Evolutionary conservation across 768 basidiomycete genomes (phyloP), one percentile per base, ranked within the genome.

Genomic region (Lactarius sanguifluus): DNA sequence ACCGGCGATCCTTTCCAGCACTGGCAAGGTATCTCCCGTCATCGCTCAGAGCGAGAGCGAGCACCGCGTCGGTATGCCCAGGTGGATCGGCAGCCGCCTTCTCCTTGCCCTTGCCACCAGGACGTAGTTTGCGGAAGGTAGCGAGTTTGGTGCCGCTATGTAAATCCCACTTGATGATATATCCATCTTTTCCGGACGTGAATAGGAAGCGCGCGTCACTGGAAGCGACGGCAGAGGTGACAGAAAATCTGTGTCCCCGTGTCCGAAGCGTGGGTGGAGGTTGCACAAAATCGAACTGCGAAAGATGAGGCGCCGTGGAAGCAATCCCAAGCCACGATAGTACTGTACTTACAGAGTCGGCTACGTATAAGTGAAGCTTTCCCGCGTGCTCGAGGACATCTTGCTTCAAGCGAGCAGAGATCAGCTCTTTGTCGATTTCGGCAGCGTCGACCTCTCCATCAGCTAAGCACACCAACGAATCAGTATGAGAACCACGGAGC

Each of bases 381-480:
- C 94, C 95, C 5, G 92, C 87, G 73, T 96, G 88, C 70, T 95
- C 90, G 57, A 94, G 76, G 6, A 96, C 94, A 78, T 98, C 96
- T 75, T 94, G 88, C 75, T 94, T 93, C 69, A 99, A 81, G 63
- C 97, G 82, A 23, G 94, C 83, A 54, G 91, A 91, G 68, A 99
- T 92, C 68, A 98, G 81, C 70, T 98, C 96, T 72, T 86, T 85
- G 81, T 99, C 97, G 32, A 98, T 88, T 71, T 98, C 96, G 1
- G 92, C 95, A 5, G 97, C 97, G 75, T 99, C 96, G 69, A 88
- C 95, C 68, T 94, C 94, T 40, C 91, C 92, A 30, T 95, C 95
- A 65, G 88, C 93, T 86, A 67, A 28, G 59, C 32, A 59, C 23
- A 13, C 60, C 32, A 4, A 54, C 34, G 28, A 38, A 34, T 25